phyloP scores from a whole-genome alignment of 2,329 filamentous ascomycete genomes.

The Neonectria faginata region DNA sequence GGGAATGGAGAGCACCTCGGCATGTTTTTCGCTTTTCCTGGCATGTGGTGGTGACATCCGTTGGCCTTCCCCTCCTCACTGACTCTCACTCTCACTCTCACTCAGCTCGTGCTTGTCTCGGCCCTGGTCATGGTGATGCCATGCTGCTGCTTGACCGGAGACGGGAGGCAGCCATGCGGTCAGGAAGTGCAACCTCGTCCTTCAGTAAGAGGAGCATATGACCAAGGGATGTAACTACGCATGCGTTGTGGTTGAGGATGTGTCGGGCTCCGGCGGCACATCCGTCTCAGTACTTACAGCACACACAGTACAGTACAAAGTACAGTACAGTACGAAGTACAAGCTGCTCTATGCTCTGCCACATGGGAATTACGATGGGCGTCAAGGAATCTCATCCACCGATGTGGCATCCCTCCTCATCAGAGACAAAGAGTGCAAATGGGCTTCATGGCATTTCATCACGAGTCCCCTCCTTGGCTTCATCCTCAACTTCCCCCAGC shows the following conservation, averaged over 20 bases:
- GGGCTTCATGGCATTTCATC: slow-evolving; percentile 2
- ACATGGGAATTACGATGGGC: neutral
- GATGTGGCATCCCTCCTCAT: slow-evolving; percentile 3
- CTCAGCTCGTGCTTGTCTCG: neutral
- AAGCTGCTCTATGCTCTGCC: neutral
- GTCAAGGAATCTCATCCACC: slow-evolving; percentile 17
- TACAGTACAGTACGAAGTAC: neutral
- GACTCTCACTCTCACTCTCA: neutral
- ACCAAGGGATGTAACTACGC: slow-evolving; percentile 5
- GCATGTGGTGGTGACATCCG: slow-evolving; percentile 16
- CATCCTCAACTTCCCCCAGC: neutral
- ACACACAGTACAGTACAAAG: no score
- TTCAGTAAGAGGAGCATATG: slow-evolving; percentile 7
- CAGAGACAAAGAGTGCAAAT: slow-evolving; percentile 7
- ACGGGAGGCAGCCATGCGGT: slow-evolving; percentile 10
- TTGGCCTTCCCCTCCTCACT: neutral
- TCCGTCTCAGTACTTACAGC: no score
- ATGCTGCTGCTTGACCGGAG: neutral
- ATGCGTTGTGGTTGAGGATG: neutral
- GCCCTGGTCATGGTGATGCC: slow-evolving; percentile 1
- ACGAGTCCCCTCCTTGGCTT: neutral
- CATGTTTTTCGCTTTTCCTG: neutral
- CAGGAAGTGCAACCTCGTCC: slow-evolving; percentile 1
- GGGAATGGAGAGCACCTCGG: slow-evolving; percentile 17
- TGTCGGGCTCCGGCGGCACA: slow-evolving; percentile 8